Evolutionary conservation across 1,284 basidiomycete genomes (phyloP).

Genomic region (Lentinula novae-zelandiae): DNA sequence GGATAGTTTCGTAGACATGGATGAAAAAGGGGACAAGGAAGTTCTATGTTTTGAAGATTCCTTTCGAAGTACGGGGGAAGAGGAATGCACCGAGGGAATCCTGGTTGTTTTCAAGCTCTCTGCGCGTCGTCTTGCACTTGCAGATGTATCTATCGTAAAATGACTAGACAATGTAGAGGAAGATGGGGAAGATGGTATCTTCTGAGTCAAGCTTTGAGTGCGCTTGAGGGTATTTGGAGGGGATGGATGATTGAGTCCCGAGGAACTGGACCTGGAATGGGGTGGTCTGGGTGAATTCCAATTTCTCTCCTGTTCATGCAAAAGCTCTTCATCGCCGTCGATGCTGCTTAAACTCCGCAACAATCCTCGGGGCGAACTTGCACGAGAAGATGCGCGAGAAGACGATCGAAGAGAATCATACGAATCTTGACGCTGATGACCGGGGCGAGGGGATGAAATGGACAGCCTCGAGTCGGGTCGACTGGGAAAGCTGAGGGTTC

Average conservation of each 20-base stretch:
- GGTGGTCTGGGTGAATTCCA: constrained; percentile 57
- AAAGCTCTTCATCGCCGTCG: constrained; percentile 27
- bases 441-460: neutral
- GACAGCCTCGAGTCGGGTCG: constrained; percentile 1
- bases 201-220: constrained; percentile 7
- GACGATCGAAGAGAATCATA: constrained; percentile 5
- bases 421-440: neutral
- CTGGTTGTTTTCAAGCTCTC: constrained; percentile 10
- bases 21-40: neutral
- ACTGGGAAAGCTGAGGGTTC: constrained; percentile 1
- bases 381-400: constrained; percentile 6
- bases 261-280: constrained; percentile 14
- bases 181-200: constrained; percentile 8
- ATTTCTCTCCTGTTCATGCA: constrained; percentile 44
- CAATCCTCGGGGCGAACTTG: neutral
- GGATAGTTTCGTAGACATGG: neutral
- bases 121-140: constrained; percentile 6
- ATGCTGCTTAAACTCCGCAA: neutral
- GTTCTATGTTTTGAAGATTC: neutral
- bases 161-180: constrained; percentile 3
- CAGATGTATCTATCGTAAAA: constrained; percentile 3
- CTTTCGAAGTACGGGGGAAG: neutral
- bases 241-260: constrained; percentile 10
- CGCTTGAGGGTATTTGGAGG: constrained; percentile 5
- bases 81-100: neutral